Base-by-base conservation (phyloP, 257 asterid genomes). In the Thymus quinquecostatus region DNA sequence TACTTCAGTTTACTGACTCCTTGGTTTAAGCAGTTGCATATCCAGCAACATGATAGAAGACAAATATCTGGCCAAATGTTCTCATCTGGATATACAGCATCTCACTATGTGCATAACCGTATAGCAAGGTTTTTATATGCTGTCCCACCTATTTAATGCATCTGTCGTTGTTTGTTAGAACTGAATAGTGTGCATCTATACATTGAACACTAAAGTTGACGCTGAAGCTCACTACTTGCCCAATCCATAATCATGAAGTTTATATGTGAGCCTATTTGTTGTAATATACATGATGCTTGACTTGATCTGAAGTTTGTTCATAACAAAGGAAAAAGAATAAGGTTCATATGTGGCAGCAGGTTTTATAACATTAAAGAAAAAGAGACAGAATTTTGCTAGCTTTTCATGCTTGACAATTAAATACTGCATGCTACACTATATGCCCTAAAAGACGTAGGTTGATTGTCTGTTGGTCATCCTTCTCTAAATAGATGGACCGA, bases 41-140 rank as follows among this genome's bases (percentile, higher is more conserved):
- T 88, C 80, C 89, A 81, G 62, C 85, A 75, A 68, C 86, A 87
- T 74, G 90, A 86, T 49, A 86, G 93, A 70, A 90, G 81, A 71
- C 80, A 83, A 53, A 73, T 92, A 76, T 88, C 95, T 79, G 96
- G 97, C 63, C 92, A 85, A 81, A 57, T 81, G n/a, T 60, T 65
- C 80, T 83, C 85, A 66, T 59, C 43, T 53, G 75, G 57, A 28
- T 59, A 60, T 77, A 38, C 75, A 12, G 62, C 8, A 43, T 81
- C 45, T 72, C 80, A 51, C 14, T 43, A 64, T 70, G 55, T 27
- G 65, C 63, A 50, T 74, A 72, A 62, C 71, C 77, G 41, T 73
- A 50, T 71, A n/a, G 59, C 76, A 53, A 84, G 91, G 91, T 90
- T 41, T 59, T 72, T 53, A 73, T 10, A 63, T 70, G 67, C 68